Percentiles rank a stretch among this genome's conserved stretches.
phyloP scores from a whole-genome alignment of 495 filamentous ascomycete genomes.

The Trichoderma asperelloides region DNA sequence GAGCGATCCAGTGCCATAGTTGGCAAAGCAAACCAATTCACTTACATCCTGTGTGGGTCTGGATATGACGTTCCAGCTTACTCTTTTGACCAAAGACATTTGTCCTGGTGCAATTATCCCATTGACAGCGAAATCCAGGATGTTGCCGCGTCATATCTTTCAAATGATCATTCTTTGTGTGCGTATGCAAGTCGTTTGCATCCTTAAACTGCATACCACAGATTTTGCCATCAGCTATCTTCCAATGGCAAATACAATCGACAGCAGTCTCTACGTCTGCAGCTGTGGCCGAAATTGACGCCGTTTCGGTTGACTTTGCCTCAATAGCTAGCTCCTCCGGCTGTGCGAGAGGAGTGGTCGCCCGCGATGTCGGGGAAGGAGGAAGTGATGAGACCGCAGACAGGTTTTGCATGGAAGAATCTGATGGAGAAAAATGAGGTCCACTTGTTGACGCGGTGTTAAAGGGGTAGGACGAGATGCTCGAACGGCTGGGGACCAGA shows the following conservation, averaged over 20 bases:
- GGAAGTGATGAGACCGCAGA: background rate
- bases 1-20: background rate
- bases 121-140: conserved; percentile 24
- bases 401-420: background rate
- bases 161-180: conserved; percentile 15
- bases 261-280: conserved; percentile 26
- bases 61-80: conserved; percentile 55
- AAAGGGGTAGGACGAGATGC: background rate
- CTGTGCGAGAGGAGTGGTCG: background rate
- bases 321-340: background rate
- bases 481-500: background rate
- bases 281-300: conserved; percentile 15
- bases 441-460: background rate
- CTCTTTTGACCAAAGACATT: conserved; percentile 45
- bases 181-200: conserved; percentile 13
- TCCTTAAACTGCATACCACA: conserved; percentile 2
- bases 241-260: background rate
- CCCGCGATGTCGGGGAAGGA: background rate
- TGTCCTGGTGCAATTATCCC: conserved; percentile 36
- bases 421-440: background rate
- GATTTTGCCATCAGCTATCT: background rate
- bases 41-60: conserved; percentile 55
- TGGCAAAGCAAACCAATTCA: conserved; percentile 9
- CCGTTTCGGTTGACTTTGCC: background rate
- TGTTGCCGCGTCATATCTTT: conserved; percentile 1